Evolutionary conservation across 106 monocot species (phyloP), one percentile per base, ranked within the genome.

Genomic region (Triglochin maritima): DNA sequence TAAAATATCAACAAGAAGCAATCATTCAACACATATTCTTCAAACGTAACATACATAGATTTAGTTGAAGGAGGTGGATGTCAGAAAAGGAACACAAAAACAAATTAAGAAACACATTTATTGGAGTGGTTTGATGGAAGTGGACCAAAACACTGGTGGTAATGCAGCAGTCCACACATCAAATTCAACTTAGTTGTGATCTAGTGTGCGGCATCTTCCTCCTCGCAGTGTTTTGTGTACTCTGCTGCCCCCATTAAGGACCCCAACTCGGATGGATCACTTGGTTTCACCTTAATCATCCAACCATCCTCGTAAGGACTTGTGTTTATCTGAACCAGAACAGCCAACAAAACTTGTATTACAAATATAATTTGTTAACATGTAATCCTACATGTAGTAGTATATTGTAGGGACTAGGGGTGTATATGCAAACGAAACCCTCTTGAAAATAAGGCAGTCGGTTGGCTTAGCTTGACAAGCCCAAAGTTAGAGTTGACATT

Each of bases 201-300:
- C 41, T 76, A 76, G 46, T 76, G 76, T 62, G 69, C 49, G 76
- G 82, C 89, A 78, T 94, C 94, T 74, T 89, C 94, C 71, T 90
- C 94, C 73, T 87, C 87, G 41, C 94, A 94, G 63, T 76, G 72
- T 47, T 87, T 87, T 15, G 79, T 87, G 81, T 94, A 94, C 44
- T 85, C 84, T 60, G 63, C 64, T 6, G 94, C 48, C 15, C 78
- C 89, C 84, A 87, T 68, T 73, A 90, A 64, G 11, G 77, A 77
- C 49, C 87, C 87, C 48, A 94, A 42, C 65, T 90, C 94, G 2
- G 94, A 67, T 3, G 81, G 84, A 72, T 49, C 81, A 57, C 94
- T 87, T n/a, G 90, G 94, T 50, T 76, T 71, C n/a, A 95, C 66
- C 71, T 90, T 95, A 74, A 95, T 95, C 85, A 95, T 90, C 94